Base-by-base conservation (phyloP, 306 rosid genomes). In the Sicyos baderoa region DNA sequence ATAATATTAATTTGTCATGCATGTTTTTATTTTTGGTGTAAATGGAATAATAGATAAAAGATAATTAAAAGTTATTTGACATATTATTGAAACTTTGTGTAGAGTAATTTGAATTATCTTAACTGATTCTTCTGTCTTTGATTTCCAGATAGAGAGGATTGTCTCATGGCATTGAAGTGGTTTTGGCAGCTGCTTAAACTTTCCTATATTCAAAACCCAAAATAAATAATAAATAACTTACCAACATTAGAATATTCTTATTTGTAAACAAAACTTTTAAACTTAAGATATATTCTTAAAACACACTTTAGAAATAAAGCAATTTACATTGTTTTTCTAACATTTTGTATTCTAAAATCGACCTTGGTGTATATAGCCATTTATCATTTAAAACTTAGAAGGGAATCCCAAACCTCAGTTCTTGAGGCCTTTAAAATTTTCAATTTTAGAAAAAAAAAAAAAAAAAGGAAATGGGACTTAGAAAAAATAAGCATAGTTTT, bases 61-160 rank as follows among this genome's bases (percentile, higher is more conserved):
- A 40, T 40, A 40, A 40, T 40, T 40, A 6, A 7, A 7, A 40
- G 9, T 40, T 40, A 3, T 6, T 9, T 40, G 10, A 40, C 11
- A 40, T 40, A 1, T 40, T 7, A 40, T 40, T 40, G 45, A 40
- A 40, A 52, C 22, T 7, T 52, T 52, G 0, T n/a, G 0, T n/a
- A 17, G 8, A 15, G 53, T 49, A 49, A 49, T 49, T 49, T 15
- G 18, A 15, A 19, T 19, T 56, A 0, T 56, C 80, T 73, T 77
- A 72, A 89, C 91, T 84, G 86, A 81, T 81, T 83, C n/a, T 78
- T 76, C 79, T 83, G 81, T 76, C 71, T 77, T 72, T 82, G 79
- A 53, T 84, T 89, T 74, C 81, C 79, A 63, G 96, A 77, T 61
- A 72, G 71, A 75, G 86, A 72, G 67, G 83, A 71, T 59, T 81